Evolutionary conservation across 2,329 filamentous ascomycete species (phyloP).

Genomic region (Talaromyces sp.): DNA sequence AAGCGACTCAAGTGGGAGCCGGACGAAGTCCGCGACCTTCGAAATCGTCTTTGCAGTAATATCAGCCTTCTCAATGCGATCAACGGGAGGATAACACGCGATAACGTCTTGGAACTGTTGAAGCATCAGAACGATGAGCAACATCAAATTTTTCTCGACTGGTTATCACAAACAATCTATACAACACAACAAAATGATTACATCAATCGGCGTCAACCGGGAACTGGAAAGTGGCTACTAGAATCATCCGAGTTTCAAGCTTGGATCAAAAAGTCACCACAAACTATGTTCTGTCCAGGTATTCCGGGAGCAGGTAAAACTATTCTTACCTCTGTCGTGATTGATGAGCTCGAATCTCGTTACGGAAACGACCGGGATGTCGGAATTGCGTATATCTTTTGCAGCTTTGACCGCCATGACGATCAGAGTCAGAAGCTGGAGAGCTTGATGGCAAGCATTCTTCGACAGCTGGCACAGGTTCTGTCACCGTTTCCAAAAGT

Average conservation of each 20-base stretch:
- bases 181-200: conserved; percentile 14
- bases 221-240: conserved; percentile 9
- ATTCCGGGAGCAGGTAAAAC: background rate
- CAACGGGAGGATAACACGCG: background rate
- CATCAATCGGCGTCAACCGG: conserved; percentile 6
- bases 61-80: background rate
- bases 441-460: conserved; percentile 2
- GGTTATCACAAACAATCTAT: conserved; percentile 5
- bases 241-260: conserved; percentile 4
- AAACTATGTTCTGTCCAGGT: conserved; percentile 38
- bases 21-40: conserved; percentile 8
- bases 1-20: conserved; percentile 18
- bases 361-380: background rate
- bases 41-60: conserved; percentile 14
- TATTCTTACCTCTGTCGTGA: background rate
- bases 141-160: conserved; percentile 6
- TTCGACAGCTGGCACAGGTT: conserved; percentile 6
- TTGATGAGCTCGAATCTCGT: background rate
- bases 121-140: conserved; percentile 4
- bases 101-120: background rate
- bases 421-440: background rate
- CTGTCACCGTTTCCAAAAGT: background rate
- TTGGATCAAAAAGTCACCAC: conserved; percentile 11
- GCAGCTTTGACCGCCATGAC: conserved; percentile 8
- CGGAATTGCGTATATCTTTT: conserved; percentile 3